Conservation (phyloP, 441 rosid genomes). For the Pelargonium australe region DNA sequence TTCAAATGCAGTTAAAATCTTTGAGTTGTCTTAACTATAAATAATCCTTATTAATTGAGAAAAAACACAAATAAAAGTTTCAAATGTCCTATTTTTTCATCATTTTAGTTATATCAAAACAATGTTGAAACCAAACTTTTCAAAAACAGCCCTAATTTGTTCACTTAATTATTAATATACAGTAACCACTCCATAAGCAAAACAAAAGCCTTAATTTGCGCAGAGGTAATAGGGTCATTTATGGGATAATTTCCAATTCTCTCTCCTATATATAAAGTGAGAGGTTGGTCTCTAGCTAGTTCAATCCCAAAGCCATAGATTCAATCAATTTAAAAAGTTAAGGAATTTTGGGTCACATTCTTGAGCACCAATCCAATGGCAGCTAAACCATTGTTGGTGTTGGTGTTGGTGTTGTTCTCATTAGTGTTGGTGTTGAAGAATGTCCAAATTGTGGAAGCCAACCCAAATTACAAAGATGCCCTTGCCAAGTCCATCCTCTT, state of each 20-base stretch:
- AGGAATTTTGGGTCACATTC: background rate
- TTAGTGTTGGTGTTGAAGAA: conserved; percentile 20
- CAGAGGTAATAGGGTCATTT: background rate
- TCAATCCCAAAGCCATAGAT: too few relatives aligned
- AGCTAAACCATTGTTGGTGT: conserved; percentile 19
- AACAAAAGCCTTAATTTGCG: background rate
- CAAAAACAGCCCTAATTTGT: background rate
- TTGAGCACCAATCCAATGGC: background rate
- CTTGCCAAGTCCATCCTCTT: conserved; percentile 68
- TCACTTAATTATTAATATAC: background rate
- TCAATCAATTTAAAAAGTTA: too few relatives aligned
- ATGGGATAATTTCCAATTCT: background rate
- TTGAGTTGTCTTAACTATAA: too few relatives aligned
- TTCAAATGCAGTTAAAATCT: too few relatives aligned
- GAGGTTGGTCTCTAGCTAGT: too few relatives aligned
- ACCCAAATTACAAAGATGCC: conserved; percentile 76
- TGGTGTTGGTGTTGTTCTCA: conserved; percentile 19
- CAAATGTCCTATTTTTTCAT: too few relatives aligned
- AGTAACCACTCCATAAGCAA: background rate
- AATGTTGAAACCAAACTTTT: too few relatives aligned
- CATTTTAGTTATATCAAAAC: too few relatives aligned
- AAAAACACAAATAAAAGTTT: too few relatives aligned
- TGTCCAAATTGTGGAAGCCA: conserved; percentile 28
- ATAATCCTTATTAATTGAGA: too few relatives aligned
- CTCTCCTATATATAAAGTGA: background rate